A percentile compares a stretch with the other conserved stretches of the same genome.
These are phyloP conservation scores for Phytophthora kernoviae DNA, from an alignment of 352 stramenopile genomes.

Conservation along the genomic window DNA sequence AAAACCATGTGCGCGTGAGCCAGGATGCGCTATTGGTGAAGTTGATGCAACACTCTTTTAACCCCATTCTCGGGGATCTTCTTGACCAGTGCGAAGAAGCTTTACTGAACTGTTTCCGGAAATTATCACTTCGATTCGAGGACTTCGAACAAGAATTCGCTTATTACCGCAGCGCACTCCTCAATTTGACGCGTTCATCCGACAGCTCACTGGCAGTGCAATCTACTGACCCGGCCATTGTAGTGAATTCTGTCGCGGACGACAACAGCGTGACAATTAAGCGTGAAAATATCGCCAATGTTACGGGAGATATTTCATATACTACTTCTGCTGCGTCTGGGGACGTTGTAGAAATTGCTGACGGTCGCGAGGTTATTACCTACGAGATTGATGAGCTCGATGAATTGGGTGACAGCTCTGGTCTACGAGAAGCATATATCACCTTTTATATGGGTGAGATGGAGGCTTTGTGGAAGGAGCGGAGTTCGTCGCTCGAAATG, in stretches of 20 bases:
- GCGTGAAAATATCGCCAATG: conserved; percentile 48
- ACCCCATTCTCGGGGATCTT: conserved; percentile 65
- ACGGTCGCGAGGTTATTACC: conserved; percentile 12
- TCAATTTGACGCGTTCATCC: conserved; percentile 43
- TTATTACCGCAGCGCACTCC: conserved; percentile 73
- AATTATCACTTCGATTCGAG: conserved; percentile 64
- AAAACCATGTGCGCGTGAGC: conserved; percentile 63
- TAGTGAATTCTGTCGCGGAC: conserved; percentile 19
- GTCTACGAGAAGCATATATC: conserved; percentile 68
- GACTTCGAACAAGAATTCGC: conserved; percentile 82
- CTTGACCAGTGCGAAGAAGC: conserved; percentile 76
- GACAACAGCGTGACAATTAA: conserved; percentile 44
- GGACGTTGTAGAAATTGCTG: conserved; percentile 25
- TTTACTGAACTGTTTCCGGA: conserved; percentile 65
- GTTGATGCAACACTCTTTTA: conserved; percentile 73
- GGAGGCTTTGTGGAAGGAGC: conserved; percentile 82
- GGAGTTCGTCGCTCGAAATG: conserved; percentile 76
- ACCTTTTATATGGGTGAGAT: conserved; percentile 85
- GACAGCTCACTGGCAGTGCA: conserved; percentile 9
- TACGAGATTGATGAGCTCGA: conserved; percentile 24
- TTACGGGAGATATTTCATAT: conserved; percentile 11
- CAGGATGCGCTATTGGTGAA: conserved; percentile 67
- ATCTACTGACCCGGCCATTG: conserved; percentile 10
- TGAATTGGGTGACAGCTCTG: conserved; percentile 52
- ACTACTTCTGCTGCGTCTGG: not conserved